phyloP scores from a whole-genome alignment of 1,139 yeast species.

The Eremothecium coryli region DNA sequence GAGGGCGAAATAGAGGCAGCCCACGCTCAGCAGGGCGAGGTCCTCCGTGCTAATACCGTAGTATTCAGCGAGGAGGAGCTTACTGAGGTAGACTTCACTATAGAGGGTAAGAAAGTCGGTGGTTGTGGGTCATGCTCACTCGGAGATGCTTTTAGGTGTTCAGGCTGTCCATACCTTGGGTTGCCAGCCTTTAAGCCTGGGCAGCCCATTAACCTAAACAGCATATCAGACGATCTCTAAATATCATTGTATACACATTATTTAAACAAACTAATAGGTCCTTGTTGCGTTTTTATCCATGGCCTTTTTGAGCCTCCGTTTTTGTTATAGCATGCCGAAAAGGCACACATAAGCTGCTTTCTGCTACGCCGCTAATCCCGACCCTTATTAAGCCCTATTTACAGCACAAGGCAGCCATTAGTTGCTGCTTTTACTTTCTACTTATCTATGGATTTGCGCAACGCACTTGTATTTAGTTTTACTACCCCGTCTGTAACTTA shows the following conservation, averaged over 20 bases:
- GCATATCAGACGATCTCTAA: slow-evolving; percentile 35
- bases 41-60: slow-evolving; percentile 34
- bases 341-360: too few relatives aligned
- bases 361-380: too few relatives aligned
- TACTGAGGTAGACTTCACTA: slow-evolving; percentile 87
- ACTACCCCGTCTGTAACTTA: too few relatives aligned
- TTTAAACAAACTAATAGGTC: too few relatives aligned
- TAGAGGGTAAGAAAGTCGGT: slow-evolving; percentile 82
- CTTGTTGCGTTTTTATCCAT: too few relatives aligned
- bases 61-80: slow-evolving; percentile 57
- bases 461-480: too few relatives aligned
- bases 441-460: too few relatives aligned
- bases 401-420: too few relatives aligned
- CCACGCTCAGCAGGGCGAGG: slow-evolving; percentile 38
- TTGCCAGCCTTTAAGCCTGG: slow-evolving; percentile 98
- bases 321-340: too few relatives aligned
- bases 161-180: slow-evolving; percentile 95
- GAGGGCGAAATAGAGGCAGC: slow-evolving; percentile 47
- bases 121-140: slow-evolving; percentile 96
- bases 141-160: slow-evolving; percentile 97
- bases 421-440: too few relatives aligned
- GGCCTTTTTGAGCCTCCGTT: too few relatives aligned
- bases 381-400: too few relatives aligned
- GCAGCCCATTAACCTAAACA: slow-evolving; percentile 42
- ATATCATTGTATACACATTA: background rate